Evolutionary conservation across 225 moss, liverwort and hornwort species (phyloP).

Genomic region (Rhytidiadelphus loreus): DNA sequence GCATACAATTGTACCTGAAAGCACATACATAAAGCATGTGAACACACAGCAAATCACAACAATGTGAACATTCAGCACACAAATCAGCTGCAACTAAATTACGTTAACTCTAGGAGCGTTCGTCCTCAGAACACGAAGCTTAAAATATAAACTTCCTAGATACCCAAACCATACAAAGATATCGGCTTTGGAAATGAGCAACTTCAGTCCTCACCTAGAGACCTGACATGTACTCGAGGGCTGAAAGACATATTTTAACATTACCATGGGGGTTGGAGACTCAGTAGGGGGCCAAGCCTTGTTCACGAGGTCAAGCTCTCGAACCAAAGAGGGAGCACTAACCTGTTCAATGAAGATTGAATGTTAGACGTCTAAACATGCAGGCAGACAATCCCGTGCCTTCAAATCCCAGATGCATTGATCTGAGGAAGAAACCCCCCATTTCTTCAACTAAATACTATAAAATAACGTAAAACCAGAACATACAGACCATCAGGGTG

Average conservation of each 20-base stretch:
- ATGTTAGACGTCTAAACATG: neutral
- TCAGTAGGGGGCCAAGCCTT: conserved; percentile 61
- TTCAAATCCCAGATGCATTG: neutral
- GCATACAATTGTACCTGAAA: conserved; percentile 64
- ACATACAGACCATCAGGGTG: neutral
- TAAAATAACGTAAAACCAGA: neutral
- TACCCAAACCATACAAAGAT: neutral
- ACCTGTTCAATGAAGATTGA: conserved; percentile 19
- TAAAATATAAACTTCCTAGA: neutral
- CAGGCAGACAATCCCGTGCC: neutral
- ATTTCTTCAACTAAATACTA: neutral
- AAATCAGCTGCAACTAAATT: neutral
- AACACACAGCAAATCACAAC: neutral
- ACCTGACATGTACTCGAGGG: neutral
- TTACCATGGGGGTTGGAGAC: conserved; percentile 52
- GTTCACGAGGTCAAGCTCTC: conserved; percentile 65
- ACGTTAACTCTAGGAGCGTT: neutral
- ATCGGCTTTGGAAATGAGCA: neutral
- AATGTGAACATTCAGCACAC: neutral
- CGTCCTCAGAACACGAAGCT: neutral
- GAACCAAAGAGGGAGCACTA: conserved; percentile 52
- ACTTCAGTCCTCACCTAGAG: neutral
- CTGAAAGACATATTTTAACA: neutral
- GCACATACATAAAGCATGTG: neutral
- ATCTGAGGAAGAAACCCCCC: neutral